A percentile compares a stretch with the other conserved stretches of the same genome.
These are phyloP conservation scores for Trebouxia gelatinosa DNA, from an alignment of 163 green algal genomes.

Conservation along the genomic window DNA sequence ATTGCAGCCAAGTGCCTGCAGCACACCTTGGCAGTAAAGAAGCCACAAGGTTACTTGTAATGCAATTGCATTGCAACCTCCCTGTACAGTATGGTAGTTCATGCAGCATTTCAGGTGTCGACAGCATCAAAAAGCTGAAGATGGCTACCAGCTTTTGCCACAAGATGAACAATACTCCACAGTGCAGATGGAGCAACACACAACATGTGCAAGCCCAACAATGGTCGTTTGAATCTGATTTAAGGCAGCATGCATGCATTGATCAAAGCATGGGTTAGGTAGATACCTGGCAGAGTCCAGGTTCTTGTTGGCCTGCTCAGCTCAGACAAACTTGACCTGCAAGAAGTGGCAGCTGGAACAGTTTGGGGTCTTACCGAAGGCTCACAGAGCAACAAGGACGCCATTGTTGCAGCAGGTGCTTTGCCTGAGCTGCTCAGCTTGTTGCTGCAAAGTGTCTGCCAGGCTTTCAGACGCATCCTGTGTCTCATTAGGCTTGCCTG, in stretches of 20 bases:
- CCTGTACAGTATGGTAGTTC: no score
- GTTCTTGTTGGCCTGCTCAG: slow-evolving; percentile 29
- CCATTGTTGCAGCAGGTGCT: not conserved
- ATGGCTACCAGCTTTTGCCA: no score
- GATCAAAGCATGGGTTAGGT: not conserved
- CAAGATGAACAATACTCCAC: no score
- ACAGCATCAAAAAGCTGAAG: no score
- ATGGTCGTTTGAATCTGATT: no score
- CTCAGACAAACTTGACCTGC: not conserved
- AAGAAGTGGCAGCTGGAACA: not conserved
- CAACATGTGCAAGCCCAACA: no score
- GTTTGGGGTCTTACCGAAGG: not conserved
- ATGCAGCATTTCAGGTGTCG: no score
- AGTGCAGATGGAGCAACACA: no score
- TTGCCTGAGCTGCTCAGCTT: not conserved
- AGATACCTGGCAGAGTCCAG: slow-evolving; percentile 26
- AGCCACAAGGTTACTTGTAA: no score
- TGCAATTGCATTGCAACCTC: no score
- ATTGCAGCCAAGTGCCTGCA: slow-evolving; percentile 14
- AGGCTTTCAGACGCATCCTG: not conserved
- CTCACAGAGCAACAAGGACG: not conserved
- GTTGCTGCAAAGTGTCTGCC: not conserved
- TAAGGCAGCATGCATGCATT: no score
- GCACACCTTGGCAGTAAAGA: no score
- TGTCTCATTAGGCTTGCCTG: not conserved